phyloP scores from a whole-genome alignment of 768 basidiomycete genomes.

The Suillus americanus region DNA sequence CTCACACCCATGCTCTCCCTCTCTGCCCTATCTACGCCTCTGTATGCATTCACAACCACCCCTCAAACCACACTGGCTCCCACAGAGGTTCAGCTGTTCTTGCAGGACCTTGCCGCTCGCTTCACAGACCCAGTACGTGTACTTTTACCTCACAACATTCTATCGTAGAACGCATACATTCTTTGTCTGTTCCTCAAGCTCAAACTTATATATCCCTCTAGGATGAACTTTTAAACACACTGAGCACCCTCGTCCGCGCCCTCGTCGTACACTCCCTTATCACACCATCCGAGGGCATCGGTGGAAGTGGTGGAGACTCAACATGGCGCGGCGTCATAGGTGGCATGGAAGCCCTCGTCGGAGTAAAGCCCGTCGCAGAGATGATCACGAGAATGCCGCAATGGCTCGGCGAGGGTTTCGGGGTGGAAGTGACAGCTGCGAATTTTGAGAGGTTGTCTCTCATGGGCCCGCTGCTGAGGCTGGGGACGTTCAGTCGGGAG shows the following conservation, averaged over 20 bases:
- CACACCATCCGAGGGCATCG: conserved; percentile 65
- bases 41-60: conserved; percentile 47
- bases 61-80: conserved; percentile 54
- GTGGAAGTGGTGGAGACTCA: conserved; percentile 59
- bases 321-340: conserved; percentile 86
- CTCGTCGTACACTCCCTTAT: conserved; percentile 67
- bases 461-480: conserved; percentile 80
- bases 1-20: conserved; percentile 78
- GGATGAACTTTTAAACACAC: conserved; percentile 72
- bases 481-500: conserved; percentile 87
- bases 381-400: conserved; percentile 76
- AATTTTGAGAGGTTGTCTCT: conserved; percentile 67
- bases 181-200: neutral
- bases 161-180: neutral
- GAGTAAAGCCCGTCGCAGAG: conserved; percentile 78
- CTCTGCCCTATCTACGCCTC: conserved; percentile 65
- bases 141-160: neutral
- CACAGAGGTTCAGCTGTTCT: conserved; percentile 73
- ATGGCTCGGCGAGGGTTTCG: conserved; percentile 74
- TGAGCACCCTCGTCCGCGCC: conserved; percentile 69
- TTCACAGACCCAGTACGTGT: conserved; percentile 47
- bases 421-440: conserved; percentile 52
- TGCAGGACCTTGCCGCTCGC: conserved; percentile 79
- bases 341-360: conserved; percentile 78
- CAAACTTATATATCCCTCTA: conserved; percentile 28